Percentiles rank a stretch among this genome's conserved stretches.
Conservation (phyloP, 257 asterid genomes). For the Fraxinus americana region DNA sequence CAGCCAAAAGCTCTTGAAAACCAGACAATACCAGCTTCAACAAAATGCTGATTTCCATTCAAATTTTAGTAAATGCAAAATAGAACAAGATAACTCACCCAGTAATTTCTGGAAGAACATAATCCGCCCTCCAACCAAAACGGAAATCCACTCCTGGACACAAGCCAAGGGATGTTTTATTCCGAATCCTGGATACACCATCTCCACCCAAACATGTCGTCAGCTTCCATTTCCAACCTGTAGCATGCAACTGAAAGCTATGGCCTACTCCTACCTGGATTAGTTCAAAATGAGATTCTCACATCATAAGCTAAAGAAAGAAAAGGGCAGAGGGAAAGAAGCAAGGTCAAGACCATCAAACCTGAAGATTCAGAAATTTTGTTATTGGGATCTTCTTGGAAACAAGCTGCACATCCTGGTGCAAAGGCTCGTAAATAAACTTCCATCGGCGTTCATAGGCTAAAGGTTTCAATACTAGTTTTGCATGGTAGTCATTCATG, state of each 20-base stretch:
- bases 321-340: slow-evolving; percentile 8
- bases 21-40: neutral
- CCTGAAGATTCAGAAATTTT: slow-evolving; percentile 92
- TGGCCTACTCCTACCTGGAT: slow-evolving; percentile 94
- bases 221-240: slow-evolving; percentile 99
- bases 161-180: slow-evolving; percentile 85
- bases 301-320: neutral
- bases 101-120: slow-evolving; percentile 82
- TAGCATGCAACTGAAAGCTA: slow-evolving; percentile 82
- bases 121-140: slow-evolving; percentile 96
- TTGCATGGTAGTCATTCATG: slow-evolving; percentile 80
- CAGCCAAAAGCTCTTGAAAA: slow-evolving; percentile 5
- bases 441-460: slow-evolving; percentile 85
- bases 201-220: slow-evolving; percentile 83
- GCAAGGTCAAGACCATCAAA: slow-evolving; percentile 28
- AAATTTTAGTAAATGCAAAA: neutral
- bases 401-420: slow-evolving; percentile 86
- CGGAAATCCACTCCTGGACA: slow-evolving; percentile 94
- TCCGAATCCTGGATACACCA: slow-evolving; percentile 75
- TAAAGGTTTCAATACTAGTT: slow-evolving; percentile 89
- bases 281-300: slow-evolving; percentile 2
- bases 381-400: slow-evolving; percentile 92
- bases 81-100: slow-evolving; percentile 56
- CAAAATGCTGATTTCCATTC: neutral
- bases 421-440: slow-evolving; percentile 77